Conservation (phyloP, 2,329 filamentous ascomycete species). For the Claviceps africana region DNA sequence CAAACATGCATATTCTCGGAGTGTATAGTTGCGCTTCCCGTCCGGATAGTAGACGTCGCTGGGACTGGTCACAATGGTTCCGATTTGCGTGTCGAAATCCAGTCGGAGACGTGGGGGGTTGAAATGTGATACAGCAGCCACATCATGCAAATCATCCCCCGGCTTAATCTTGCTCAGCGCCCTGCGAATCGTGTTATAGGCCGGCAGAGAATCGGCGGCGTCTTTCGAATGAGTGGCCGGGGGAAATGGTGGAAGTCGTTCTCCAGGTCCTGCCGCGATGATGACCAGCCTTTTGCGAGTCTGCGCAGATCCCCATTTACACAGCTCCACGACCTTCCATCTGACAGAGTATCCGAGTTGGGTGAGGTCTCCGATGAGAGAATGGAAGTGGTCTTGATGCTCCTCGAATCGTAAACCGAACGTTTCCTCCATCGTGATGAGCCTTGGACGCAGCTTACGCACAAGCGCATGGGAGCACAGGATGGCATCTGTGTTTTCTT, state of each 20-base stretch:
- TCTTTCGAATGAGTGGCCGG: constrained; percentile 39
- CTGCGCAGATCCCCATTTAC: constrained; percentile 37
- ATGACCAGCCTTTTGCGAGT: constrained; percentile 38
- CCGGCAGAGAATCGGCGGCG: constrained; percentile 20
- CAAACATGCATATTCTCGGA: constrained; percentile 52
- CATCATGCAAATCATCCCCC: constrained; percentile 27
- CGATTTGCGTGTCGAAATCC: constrained; percentile 32
- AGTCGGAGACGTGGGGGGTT: constrained; percentile 23
- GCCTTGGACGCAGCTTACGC: constrained; percentile 42
- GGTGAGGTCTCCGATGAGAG: constrained; percentile 50
- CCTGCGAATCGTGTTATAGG: constrained; percentile 30
- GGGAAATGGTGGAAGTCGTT: constrained; percentile 54
- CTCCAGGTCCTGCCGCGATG: constrained; percentile 52
- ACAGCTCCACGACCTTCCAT: constrained; percentile 47
- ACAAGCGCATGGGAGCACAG: constrained; percentile 43
- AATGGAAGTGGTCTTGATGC: constrained; percentile 41
- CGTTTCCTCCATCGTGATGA: constrained; percentile 70
- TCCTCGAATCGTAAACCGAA: constrained; percentile 46
- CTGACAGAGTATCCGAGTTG: constrained; percentile 52
- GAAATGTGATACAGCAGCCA: constrained; percentile 14
- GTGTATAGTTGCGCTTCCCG: constrained; percentile 48
- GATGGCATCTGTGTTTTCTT: constrained; percentile 49
- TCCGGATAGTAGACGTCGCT: constrained; percentile 50
- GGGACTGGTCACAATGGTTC: constrained; percentile 52
- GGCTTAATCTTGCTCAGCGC: constrained; percentile 23